Conservation (phyloP, 1,284 basidiomycete species). For the Tylopilus sp. region DNA sequence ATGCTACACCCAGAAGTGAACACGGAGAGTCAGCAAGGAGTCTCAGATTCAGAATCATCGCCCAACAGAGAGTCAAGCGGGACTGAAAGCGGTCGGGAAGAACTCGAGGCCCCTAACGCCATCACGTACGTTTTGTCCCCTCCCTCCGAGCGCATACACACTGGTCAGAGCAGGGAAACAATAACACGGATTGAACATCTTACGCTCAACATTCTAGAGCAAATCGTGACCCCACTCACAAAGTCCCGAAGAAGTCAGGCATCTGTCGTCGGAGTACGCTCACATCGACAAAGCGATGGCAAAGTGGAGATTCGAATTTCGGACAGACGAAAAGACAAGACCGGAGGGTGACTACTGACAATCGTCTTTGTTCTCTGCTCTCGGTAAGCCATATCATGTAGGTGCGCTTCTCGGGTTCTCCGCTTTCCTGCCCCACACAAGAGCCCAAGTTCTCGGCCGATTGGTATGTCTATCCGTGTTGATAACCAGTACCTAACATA, state of each 20-base stretch:
- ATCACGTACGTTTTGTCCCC: slow-evolving; percentile 5
- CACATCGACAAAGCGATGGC: slow-evolving; percentile 16
- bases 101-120: background rate
- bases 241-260: background rate
- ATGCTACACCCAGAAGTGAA: slow-evolving; percentile 5
- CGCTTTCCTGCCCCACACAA: slow-evolving; percentile 34
- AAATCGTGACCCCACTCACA: slow-evolving; percentile 38
- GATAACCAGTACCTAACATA: background rate
- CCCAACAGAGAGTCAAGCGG: background rate
- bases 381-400: slow-evolving; percentile 13
- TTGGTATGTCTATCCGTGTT: slow-evolving; percentile 42
- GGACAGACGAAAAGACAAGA: slow-evolving; percentile 24
- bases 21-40: background rate
- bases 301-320: slow-evolving; percentile 29
- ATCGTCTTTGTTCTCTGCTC: background rate
- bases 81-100: slow-evolving; percentile 16
- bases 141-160: slow-evolving; percentile 19
- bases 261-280: background rate
- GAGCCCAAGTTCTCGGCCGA: slow-evolving; percentile 46
- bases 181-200: slow-evolving; percentile 47
- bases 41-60: background rate
- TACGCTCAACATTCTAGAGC: slow-evolving; percentile 49
- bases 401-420: slow-evolving; percentile 21
- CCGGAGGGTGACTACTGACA: slow-evolving; percentile 13
- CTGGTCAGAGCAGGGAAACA: slow-evolving; percentile 22